Conservation (phyloP, 2,329 filamentous ascomycete species). For the Colletotrichum sp. region DNA sequence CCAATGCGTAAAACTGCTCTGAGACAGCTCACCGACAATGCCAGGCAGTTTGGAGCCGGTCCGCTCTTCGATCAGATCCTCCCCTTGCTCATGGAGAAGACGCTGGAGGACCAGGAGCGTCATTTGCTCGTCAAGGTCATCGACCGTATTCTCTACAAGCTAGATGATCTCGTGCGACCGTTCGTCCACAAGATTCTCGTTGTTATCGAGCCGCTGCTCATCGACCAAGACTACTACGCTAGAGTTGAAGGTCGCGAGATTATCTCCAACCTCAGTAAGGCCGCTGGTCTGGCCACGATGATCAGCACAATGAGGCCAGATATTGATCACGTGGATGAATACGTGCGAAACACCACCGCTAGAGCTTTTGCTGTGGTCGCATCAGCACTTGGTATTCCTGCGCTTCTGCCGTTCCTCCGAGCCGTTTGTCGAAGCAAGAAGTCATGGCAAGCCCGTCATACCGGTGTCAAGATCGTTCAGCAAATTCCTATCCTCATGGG, state of each 20-base stretch:
- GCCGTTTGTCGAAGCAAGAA: conserved; percentile 98
- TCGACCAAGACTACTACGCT: conserved; percentile 99
- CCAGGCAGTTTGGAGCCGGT: conserved; percentile 91
- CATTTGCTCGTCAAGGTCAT: conserved; percentile 99
- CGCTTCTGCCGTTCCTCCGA: conserved; percentile 90
- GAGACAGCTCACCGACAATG: conserved; percentile 96
- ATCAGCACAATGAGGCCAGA: conserved; percentile 99
- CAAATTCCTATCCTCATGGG: conserved; percentile 99
- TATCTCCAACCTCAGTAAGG: conserved; percentile 96
- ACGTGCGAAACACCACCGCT: conserved; percentile 96
- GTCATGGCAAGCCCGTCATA: conserved; percentile 97
- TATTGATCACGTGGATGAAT: conserved; percentile 98
- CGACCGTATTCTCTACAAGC: conserved; percentile 96
- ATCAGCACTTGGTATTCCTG: conserved; percentile 93
- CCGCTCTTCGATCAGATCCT: conserved; percentile 97
- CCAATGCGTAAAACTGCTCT: conserved; percentile 98
- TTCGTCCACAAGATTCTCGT: conserved; percentile 99
- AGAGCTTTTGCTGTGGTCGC: conserved; percentile 97
- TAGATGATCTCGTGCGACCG: conserved; percentile 93
- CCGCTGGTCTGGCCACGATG: conserved; percentile 96
- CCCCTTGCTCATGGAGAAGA: conserved; percentile 97
- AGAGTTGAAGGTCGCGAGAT: conserved; percentile 98
- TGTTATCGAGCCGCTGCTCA: conserved; percentile 97
- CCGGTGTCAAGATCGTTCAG: conserved; percentile 98
- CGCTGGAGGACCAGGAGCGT: conserved; percentile 95